A percentile compares a stretch with the other conserved stretches of the same genome.
phyloP scores from a whole-genome alignment of 1,284 basidiomycete genomes.

The Tremellales sp. region DNA sequence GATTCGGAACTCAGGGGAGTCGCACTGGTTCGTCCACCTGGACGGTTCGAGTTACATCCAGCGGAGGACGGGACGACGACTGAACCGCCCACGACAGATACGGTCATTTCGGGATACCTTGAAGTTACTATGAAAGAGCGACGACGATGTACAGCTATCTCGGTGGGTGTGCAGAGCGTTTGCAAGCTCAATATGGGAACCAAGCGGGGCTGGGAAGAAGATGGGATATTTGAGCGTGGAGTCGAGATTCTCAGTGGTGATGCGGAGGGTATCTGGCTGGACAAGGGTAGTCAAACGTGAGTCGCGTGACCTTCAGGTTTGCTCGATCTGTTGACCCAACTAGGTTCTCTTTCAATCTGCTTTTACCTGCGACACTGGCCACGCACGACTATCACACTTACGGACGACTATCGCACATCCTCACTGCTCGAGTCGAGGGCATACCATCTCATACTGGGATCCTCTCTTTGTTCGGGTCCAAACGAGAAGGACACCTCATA shows the following conservation, averaged over 20 bases:
- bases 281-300: conserved; percentile 33
- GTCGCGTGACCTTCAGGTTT: conserved; percentile 1
- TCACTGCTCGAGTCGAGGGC: conserved; percentile 29
- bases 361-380: conserved; percentile 36
- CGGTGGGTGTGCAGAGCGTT: conserved; percentile 41
- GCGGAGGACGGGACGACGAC: conserved; percentile 21
- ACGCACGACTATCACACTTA: conserved; percentile 29
- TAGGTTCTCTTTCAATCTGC: conserved; percentile 36
- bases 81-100: conserved; percentile 43
- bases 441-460: conserved; percentile 4
- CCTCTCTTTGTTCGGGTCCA: conserved; percentile 8
- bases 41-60: conserved; percentile 28
- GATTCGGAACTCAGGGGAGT: conserved; percentile 25
- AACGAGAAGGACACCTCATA: neutral
- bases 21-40: conserved; percentile 35
- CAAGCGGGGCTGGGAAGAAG: conserved; percentile 40
- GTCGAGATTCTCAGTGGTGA: conserved; percentile 35
- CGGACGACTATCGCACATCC: conserved; percentile 32
- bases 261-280: conserved; percentile 42
- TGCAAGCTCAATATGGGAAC: conserved; percentile 32
- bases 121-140: conserved; percentile 47
- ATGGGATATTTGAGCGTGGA: conserved; percentile 43
- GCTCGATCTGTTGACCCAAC: neutral
- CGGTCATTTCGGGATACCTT: conserved; percentile 37
- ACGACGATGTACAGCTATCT: conserved; percentile 34